Base-by-base conservation (phyloP, 2,329 filamentous ascomycete genomes). In the Fusarium sp. region DNA sequence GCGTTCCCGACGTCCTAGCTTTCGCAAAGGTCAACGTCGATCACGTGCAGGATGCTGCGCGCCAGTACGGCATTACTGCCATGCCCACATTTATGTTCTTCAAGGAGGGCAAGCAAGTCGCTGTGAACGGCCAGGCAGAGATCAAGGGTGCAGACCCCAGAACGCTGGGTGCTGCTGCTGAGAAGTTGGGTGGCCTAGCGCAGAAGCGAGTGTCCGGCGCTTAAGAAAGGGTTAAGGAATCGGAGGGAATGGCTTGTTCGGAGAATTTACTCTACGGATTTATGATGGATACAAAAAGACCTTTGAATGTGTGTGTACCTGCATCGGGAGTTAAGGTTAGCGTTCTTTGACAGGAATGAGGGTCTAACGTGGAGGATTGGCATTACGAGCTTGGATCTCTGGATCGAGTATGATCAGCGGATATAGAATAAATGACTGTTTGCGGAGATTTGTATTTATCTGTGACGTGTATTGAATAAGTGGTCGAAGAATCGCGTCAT, bases 11-110 rank as follows among this genome's bases (percentile, higher is more conserved):
- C 82, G 79, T 87, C 66, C 80, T 91, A 71, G 87, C 88, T 80
- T 98, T 97, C 84, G 91, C 89, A 86, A 97, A 97, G 88, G 86
- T 98, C 80, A 94, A 98, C 82, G 94, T 97, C 74, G 95, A 98
- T 82, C 87, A 94, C 71, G 86, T 94, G 44, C 84, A 90, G 73
- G 90, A 93, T 2, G 87, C 96, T 50, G 90, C 93, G 25, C 86
- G 90, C 75, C 89, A 94, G 76, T 90, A 96, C 74, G 88, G 88
- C 73, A 88, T 98, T 80, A 90, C 92, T 76, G 94, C 95, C 80
- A 98, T 98, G 95, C 95, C 95, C 52, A 97, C 94, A 14, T 98
- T 98, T 82, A 76, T 93, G 61, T 84, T 97, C 79, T 97, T 95
- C 89, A 94, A 95, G 87, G 83, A 91, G 71, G 73, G 71, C 29